Base-by-base conservation (phyloP, 2,329 filamentous ascomycete genomes). In the Ilyonectria mors-panacis region DNA sequence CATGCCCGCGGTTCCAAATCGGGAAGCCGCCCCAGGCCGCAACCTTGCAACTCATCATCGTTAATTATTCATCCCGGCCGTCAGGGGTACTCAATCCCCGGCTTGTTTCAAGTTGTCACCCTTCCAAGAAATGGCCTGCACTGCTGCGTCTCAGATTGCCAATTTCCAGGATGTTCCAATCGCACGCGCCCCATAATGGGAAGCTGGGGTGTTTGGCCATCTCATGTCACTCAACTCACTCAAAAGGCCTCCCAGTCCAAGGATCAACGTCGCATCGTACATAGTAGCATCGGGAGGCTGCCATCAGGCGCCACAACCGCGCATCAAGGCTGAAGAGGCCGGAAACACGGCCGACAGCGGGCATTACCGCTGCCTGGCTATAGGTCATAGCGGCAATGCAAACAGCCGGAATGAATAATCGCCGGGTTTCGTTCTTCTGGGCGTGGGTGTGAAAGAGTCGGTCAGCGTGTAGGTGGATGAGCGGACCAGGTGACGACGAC, bases 121-220 rank as follows among this genome's bases (percentile, higher is more conserved):
- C 50, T 58, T 62, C 45, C 59, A 51, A 64, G 44, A 66, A 44
- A 63, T 72, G 68, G 65, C 59, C 37, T 37, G 60, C 55, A 65
- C 55, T 60, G 48, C 68, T 58, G 61, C 63, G 73, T 75, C 73
- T 75, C 73, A 74, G 73, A 73, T 74, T 75, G 67, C 67, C 64
- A 74, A 74, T 75, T 73, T 75, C 69, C 69, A 73, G 55, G 53
- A 39, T 56, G 28, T 10, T 35, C 55, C 55, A 42, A 60, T 67
- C 56, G 55, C 68, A 62, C 58, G 35, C 59, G 56, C 73, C 65
- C 26, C 33, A 54, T 44, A 51, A 47, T 39, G 48, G 53, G 28
- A 45, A 33, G 48, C 54, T 53, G 48, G 23, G 37, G 15, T 50
- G n/a, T 17, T 26, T 26, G 23, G 19, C 6, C 21, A 28, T 58